Conservation (phyloP, 768 basidiomycete genomes). For the Leccinellum albellum region DNA sequence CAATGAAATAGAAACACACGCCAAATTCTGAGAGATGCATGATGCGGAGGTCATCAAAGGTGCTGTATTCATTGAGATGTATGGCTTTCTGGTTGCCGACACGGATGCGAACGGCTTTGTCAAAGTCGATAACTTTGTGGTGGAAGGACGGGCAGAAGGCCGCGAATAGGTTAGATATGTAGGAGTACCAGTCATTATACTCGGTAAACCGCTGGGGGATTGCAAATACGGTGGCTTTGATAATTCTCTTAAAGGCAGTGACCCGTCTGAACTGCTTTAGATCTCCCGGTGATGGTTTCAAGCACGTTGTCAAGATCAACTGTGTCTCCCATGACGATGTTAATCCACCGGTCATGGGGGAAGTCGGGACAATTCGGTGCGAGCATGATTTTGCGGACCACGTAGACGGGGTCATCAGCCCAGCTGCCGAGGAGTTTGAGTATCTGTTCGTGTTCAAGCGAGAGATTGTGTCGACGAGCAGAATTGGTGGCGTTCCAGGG, state of each 20-base stretch:
- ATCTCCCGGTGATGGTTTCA: not conserved
- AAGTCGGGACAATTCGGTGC: not conserved
- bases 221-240: not conserved
- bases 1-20: not conserved
- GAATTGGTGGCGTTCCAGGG: not conserved
- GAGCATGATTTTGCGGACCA: not conserved
- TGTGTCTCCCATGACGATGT: not conserved
- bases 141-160: not conserved
- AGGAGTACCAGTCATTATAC: not conserved
- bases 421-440: not conserved
- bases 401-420: not conserved
- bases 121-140: not conserved
- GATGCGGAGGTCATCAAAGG: not conserved
- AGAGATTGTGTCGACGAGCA: not conserved
- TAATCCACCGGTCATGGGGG: not conserved
- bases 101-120: not conserved
- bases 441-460: not conserved
- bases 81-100: not conserved
- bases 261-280: not conserved
- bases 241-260: not conserved
- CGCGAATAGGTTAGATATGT: not conserved
- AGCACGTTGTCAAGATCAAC: not conserved
- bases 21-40: not conserved
- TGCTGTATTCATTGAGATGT: not conserved
- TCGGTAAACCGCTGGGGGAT: not conserved